These are phyloP conservation scores for Pouteria campechiana DNA, from an alignment of 179 eudicot genomes.

Conservation along the genomic window DNA sequence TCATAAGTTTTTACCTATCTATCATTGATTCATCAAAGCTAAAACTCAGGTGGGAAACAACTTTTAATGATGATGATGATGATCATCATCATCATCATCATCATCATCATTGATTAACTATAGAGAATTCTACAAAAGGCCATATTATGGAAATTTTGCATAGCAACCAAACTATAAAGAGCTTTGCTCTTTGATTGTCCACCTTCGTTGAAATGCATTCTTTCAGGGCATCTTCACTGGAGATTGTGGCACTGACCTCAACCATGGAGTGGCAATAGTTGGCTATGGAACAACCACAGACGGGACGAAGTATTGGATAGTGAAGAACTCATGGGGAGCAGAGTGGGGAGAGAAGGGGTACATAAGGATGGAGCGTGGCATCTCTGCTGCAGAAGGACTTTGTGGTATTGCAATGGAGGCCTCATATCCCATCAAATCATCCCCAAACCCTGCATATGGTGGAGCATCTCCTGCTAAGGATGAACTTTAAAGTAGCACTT, in stretches of 20 bases:
- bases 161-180: neutral
- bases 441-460: constrained; percentile 16
- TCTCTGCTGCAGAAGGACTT: constrained; percentile 33
- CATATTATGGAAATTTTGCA: too few species aligned
- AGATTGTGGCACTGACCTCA: constrained; percentile 45
- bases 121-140: neutral
- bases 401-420: constrained; percentile 77
- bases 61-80: neutral
- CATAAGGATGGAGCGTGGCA: constrained; percentile 54
- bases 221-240: constrained; percentile 60
- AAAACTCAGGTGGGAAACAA: neutral
- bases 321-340: constrained; percentile 74
- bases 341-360: constrained; percentile 92
- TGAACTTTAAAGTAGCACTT: constrained; percentile 62
- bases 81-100: neutral
- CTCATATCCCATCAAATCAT: constrained; percentile 63
- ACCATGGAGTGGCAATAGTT: constrained; percentile 67
- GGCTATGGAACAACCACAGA: constrained; percentile 72
- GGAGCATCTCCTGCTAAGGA: constrained; percentile 22
- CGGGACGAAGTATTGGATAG: constrained; percentile 84
- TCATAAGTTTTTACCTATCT: too few species aligned
- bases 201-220: neutral
- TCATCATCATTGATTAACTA: constrained; percentile 6
- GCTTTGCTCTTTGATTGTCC: neutral
- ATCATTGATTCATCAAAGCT: neutral